Evolutionary conservation across 2,329 filamentous ascomycete genomes (phyloP).

Genomic region (Acrocalymma vagum): DNA sequence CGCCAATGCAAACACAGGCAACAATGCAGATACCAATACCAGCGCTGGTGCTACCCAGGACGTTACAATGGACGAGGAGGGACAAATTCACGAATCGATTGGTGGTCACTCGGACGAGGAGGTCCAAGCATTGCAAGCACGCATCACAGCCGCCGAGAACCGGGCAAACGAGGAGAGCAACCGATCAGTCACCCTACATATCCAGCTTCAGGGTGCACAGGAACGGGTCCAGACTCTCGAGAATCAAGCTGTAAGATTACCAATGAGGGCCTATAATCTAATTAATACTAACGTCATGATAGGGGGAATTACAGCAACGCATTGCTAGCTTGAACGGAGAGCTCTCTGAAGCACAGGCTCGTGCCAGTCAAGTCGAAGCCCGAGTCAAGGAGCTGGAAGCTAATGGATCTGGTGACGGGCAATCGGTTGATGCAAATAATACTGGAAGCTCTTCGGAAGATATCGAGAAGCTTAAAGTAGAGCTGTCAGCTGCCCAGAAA

Average conservation of each 20-base stretch:
- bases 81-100: conserved; percentile 50
- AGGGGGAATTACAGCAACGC: conserved; percentile 51
- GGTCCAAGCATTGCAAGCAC: conserved; percentile 44
- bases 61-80: conserved; percentile 55
- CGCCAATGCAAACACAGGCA: conserved; percentile 37
- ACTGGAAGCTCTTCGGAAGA: conserved; percentile 30
- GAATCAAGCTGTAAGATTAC: conserved; percentile 58
- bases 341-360: conserved; percentile 34
- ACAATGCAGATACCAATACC: no score
- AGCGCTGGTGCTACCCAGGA: conserved; percentile 44
- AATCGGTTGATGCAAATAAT: conserved; percentile 8
- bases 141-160: conserved; percentile 50
- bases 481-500: conserved; percentile 54
- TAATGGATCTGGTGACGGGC: conserved; percentile 9
- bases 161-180: conserved; percentile 49
- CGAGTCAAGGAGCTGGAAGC: conserved; percentile 20
- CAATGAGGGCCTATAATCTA: not conserved
- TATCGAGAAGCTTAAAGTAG: conserved; percentile 48
- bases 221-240: conserved; percentile 71
- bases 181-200: conserved; percentile 43
- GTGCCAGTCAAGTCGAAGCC: conserved; percentile 18
- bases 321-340: conserved; percentile 46
- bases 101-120: conserved; percentile 37
- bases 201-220: conserved; percentile 61
- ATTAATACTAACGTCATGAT: conserved; percentile 18